phyloP scores from a whole-genome alignment of 1,284 basidiomycete genomes.

The Moesziomyces sp. region DNA sequence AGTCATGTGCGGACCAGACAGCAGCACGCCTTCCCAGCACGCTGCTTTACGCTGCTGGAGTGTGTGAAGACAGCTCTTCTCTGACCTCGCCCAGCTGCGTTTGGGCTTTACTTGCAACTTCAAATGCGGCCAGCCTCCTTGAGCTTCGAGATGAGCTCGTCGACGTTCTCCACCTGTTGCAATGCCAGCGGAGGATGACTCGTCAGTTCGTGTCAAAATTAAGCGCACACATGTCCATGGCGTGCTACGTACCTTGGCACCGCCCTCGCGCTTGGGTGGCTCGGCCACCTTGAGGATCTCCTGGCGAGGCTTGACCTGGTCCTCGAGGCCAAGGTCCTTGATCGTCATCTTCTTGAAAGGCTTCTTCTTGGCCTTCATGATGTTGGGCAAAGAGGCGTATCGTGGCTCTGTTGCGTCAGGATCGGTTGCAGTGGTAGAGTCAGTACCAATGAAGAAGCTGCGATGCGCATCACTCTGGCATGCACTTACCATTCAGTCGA shows the following conservation, averaged over 20 bases:
- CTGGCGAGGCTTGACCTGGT: constrained; percentile 78
- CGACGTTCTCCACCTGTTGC: constrained; percentile 80
- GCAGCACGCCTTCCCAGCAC: not conserved
- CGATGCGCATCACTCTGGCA: not conserved
- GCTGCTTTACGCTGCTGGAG: not conserved
- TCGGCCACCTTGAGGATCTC: constrained; percentile 92
- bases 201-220: not conserved
- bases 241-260: constrained; percentile 79
- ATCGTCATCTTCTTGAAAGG: constrained; percentile 85
- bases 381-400: constrained; percentile 68
- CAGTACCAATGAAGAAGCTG: not conserved
- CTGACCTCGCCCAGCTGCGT: not conserved
- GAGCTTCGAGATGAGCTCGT: constrained; percentile 88
- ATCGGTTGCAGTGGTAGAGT: not conserved
- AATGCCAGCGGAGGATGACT: not conserved
- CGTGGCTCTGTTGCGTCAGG: constrained; percentile 54
- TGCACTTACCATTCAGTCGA: constrained; percentile 69
- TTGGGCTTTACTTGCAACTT: constrained; percentile 4
- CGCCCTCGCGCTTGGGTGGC: constrained; percentile 89
- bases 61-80: not conserved
- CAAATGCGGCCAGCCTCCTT: constrained; percentile 84
- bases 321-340: constrained; percentile 81
- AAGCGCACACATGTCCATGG: not conserved
- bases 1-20: not conserved
- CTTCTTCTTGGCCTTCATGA: constrained; percentile 90